Base-by-base conservation (phyloP, 2,329 filamentous ascomycete genomes). In the Sclerotinia minor region DNA sequence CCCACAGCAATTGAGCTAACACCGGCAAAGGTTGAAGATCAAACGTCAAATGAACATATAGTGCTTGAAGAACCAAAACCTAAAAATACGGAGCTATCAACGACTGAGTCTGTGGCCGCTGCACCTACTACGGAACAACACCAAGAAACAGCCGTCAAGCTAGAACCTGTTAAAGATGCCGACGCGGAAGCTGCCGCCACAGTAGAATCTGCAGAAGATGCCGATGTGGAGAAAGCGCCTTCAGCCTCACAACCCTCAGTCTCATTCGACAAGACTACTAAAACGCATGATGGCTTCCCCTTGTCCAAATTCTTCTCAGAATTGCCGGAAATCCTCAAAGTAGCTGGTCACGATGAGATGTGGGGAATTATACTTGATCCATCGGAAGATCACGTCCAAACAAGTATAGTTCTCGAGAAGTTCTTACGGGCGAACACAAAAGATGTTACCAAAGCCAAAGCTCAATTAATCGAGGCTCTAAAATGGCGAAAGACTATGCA, bases 351-450 rank as follows among this genome's bases (percentile, higher is more conserved):
- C 79, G 80, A 81, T 64, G 93, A 97, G 82, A 91, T 97, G 84
- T 98, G 94, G 87, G 94, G 94, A 60, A 87, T 97, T 65, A 81
- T 85, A 44, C 86, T 97, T 55, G 47, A 65, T 29, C 70, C 75
- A 50, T 76, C 77, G 53, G 65, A 67, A 53, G 74, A 80, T 52
- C 84, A 92, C 74, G 83, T 94, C 64, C 91, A 91, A 66, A 93
- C 91, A 59, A 89, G 91, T 77, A 89, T 97, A 74, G 86, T 97
- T 64, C 83, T 97, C 60, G 92, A 96, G 78, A 98, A 97, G 82
- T 97, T 94, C 81, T 86, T 98, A 67, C 92, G 94, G 73, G 94
- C 94, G 77, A 97, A 97, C 78, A 87, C 89, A 70, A 89, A 89
- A 70, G 88, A 96, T 75, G 78, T 92, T 8, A 82, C 83, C 65